A percentile compares a stretch with the other conserved stretches of the same genome.
phyloP scores from a whole-genome alignment of 306 rosid species.

The Ormosia semicastrata region DNA sequence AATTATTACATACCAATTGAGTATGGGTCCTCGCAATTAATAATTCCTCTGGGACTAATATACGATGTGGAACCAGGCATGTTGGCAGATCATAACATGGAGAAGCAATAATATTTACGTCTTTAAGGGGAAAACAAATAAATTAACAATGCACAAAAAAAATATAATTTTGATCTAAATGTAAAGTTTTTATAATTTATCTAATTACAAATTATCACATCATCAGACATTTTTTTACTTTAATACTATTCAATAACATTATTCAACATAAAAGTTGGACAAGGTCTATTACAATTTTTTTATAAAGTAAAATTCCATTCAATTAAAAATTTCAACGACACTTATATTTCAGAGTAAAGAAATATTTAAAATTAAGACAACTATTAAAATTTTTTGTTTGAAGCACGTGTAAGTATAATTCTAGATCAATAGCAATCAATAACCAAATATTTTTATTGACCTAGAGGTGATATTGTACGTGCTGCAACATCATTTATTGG shows the following conservation, averaged over 20 bases:
- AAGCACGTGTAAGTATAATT: too few relatives aligned
- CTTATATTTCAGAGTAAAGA: neutral
- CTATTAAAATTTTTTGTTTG: too few relatives aligned
- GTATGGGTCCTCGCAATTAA: conserved; percentile 8
- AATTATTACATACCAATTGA: conserved; percentile 14
- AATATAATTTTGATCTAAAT: too few relatives aligned
- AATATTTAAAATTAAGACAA: too few relatives aligned
- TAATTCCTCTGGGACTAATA: conserved; percentile 4
- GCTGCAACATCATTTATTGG: neutral
- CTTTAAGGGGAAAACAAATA: neutral
- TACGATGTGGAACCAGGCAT: conserved; percentile 1
- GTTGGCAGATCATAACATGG: neutral
- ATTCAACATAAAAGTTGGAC: neutral
- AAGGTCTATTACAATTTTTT: too few relatives aligned
- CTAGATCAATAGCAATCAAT: neutral
- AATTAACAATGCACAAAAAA: neutral
- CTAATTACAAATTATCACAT: neutral
- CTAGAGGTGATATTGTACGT: neutral
- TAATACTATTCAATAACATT: neutral
- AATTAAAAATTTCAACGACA: neutral
- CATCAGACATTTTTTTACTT: neutral
- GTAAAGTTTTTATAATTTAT: neutral
- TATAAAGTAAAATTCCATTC: neutral
- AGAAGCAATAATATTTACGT: neutral
- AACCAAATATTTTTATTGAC: neutral